These are phyloP conservation scores for Agapanthus africanus DNA, from an alignment of 106 monocot genomes.

Conservation along the genomic window DNA sequence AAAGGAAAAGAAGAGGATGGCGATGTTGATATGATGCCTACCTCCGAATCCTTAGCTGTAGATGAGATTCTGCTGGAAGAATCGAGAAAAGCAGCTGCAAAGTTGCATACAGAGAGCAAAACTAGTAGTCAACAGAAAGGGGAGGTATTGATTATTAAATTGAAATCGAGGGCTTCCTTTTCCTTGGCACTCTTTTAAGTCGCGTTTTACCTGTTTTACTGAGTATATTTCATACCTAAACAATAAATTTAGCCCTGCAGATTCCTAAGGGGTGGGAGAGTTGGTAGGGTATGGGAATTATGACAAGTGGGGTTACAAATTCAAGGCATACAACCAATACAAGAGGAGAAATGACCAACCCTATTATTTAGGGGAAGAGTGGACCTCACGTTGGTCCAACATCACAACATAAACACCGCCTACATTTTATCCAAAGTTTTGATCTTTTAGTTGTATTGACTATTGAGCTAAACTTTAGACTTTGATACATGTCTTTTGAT, in stretches of 20 bases:
- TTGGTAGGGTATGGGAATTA: too few species aligned
- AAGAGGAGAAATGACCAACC: too few species aligned
- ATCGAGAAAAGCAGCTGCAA: slow-evolving; percentile 3
- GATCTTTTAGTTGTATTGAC: too few species aligned
- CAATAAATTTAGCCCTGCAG: not conserved
- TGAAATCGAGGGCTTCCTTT: not conserved
- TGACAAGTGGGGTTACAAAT: too few species aligned
- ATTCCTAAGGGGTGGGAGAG: too few species aligned
- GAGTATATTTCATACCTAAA: not conserved
- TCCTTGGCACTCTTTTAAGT: not conserved
- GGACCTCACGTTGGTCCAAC: too few species aligned
- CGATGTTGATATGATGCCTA: not conserved
- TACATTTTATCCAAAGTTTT: slow-evolving; percentile 2
- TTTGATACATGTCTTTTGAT: not conserved
- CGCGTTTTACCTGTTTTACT: not conserved
- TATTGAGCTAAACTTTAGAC: not conserved
- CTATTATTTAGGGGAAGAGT: too few species aligned
- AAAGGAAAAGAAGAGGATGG: slow-evolving; percentile 19
- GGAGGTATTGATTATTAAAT: slow-evolving; percentile 34
- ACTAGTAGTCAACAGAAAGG: slow-evolving; percentile 19
- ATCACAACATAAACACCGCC: too few species aligned
- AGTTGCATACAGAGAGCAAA: slow-evolving; percentile 15
- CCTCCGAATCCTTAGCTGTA: slow-evolving; percentile 20
- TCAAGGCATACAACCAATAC: too few species aligned
- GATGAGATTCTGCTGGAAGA: slow-evolving; percentile 56